A percentile compares a stretch with the other conserved stretches of the same genome.
Conservation (phyloP, 1,284 basidiomycete species). For the Kwoniella shivajii region DNA sequence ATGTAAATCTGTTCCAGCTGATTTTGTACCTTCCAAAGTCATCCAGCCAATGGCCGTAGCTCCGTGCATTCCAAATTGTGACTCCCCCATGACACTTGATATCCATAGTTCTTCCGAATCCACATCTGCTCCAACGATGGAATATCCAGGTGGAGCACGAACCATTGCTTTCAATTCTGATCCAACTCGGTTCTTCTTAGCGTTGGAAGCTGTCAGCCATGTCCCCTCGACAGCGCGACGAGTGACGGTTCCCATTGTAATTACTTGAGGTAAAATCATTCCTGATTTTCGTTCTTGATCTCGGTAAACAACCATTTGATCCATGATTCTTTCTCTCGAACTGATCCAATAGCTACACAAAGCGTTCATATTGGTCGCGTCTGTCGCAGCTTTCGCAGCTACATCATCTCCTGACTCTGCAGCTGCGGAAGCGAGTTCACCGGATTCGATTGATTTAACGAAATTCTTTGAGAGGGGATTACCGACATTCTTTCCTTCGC, state of each 20-base stretch:
- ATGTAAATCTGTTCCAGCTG: slow-evolving; percentile 92
- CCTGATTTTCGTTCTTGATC: slow-evolving; percentile 68
- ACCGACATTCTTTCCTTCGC: slow-evolving; percentile 91
- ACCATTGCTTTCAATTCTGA: slow-evolving; percentile 99
- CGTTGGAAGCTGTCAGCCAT: slow-evolving; percentile 97
- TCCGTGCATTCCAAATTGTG: slow-evolving; percentile 95
- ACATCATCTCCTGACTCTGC: slow-evolving; percentile 46
- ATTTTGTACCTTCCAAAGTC: slow-evolving; percentile 98
- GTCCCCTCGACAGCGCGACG: slow-evolving; percentile 97
- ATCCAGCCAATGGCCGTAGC: slow-evolving; percentile 99
- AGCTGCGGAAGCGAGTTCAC: slow-evolving; percentile 64
- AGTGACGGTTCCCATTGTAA: slow-evolving; percentile 98
- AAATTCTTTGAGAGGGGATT: slow-evolving; percentile 89
- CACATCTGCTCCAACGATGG: slow-evolving; percentile 96
- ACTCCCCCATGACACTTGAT: slow-evolving; percentile 97
- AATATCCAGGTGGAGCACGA: slow-evolving; percentile 86
- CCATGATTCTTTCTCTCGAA: slow-evolving; percentile 84
- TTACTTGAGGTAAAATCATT: slow-evolving; percentile 92
- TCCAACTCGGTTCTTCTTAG: slow-evolving; percentile 95
- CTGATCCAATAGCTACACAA: slow-evolving; percentile 98
- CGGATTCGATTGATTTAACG: slow-evolving; percentile 82
- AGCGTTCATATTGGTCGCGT: slow-evolving; percentile 88
- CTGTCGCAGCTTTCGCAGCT: slow-evolving; percentile 72
- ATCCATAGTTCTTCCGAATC: slow-evolving; percentile 99
- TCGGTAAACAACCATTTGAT: slow-evolving; percentile 88